phyloP scores from a whole-genome alignment of 208 protist genomes.

The Endotrypanum monterogeii region DNA sequence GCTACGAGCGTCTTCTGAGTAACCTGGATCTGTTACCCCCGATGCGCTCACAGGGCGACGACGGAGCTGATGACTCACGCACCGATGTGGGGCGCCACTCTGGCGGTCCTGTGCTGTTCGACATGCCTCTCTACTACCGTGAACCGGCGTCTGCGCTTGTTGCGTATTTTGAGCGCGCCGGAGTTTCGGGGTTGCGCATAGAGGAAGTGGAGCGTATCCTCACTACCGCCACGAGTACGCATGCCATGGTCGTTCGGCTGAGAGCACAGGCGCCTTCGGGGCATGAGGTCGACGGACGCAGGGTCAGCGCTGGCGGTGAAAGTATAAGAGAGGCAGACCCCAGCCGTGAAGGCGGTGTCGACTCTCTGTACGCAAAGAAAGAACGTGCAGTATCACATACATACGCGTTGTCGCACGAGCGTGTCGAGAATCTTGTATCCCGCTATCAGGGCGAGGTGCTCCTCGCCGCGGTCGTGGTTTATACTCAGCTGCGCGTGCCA shows the following conservation, averaged over 20 bases:
- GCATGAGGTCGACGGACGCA: neutral
- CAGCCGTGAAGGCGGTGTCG: neutral
- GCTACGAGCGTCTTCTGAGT: constrained; percentile 52
- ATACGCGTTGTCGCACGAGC: constrained; percentile 32
- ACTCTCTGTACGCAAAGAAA: neutral
- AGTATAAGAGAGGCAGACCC: constrained; percentile 8
- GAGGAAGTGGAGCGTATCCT: constrained; percentile 60
- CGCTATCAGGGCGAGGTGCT: constrained; percentile 78
- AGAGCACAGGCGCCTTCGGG: constrained; percentile 43
- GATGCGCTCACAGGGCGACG: constrained; percentile 1
- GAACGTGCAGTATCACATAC: neutral
- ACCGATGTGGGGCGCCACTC: constrained; percentile 2
- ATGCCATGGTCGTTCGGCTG: constrained; percentile 76
- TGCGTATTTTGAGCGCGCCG: constrained; percentile 49
- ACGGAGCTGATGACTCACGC: constrained; percentile 15
- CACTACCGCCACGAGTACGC: constrained; percentile 35
- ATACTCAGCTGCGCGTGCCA: constrained; percentile 70
- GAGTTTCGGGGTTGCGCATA: constrained; percentile 30
- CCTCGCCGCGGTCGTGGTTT: constrained; percentile 63
- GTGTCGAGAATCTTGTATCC: constrained; percentile 43
- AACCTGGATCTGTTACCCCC: constrained; percentile 32
- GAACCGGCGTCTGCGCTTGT: constrained; percentile 49
- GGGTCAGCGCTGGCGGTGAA: constrained; percentile 1
- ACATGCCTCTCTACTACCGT: constrained; percentile 71
- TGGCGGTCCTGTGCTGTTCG: constrained; percentile 32